Percentiles rank a stretch among this genome's conserved stretches.
Conservation (phyloP, 2,329 filamentous ascomycete species). For the Sordariomycetes sp. region DNA sequence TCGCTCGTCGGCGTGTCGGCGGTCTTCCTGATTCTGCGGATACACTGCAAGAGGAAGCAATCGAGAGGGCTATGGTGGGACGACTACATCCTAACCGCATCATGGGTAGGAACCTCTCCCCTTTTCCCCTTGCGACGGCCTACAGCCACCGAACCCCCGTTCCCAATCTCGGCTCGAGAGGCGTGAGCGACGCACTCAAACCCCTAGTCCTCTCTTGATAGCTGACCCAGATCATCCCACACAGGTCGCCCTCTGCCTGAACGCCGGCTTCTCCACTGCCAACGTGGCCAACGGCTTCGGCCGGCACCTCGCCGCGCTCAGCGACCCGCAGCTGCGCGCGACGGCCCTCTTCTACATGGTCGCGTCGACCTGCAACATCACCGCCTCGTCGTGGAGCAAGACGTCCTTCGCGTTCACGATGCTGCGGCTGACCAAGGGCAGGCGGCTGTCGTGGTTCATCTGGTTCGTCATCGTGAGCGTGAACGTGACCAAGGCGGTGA, state of each 20-base stretch:
- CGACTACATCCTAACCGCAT: constrained; percentile 13
- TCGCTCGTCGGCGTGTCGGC: neutral
- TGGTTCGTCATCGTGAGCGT: constrained; percentile 21
- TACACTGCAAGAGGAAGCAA: constrained; percentile 14
- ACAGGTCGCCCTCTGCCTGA: too few relatives aligned
- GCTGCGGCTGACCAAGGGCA: constrained; percentile 15
- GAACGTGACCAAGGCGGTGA: constrained; percentile 12
- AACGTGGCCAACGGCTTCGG: too few relatives aligned
- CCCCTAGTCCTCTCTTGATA: too few relatives aligned
- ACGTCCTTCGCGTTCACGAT: constrained; percentile 26
- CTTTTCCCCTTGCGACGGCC: neutral
- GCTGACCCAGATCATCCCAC: too few relatives aligned
- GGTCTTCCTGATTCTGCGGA: constrained; percentile 9
- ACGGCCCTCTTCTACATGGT: too few relatives aligned
- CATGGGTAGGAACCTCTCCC: constrained; percentile 13
- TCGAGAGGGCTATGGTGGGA: constrained; percentile 16
- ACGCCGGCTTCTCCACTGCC: too few relatives aligned
- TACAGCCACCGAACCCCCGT: too few relatives aligned
- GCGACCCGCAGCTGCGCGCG: too few relatives aligned
- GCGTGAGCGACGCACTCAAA: neutral
- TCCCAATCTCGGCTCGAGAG: neutral
- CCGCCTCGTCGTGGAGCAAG: constrained; percentile 23
- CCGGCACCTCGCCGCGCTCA: too few relatives aligned
- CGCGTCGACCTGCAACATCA: constrained; percentile 8
- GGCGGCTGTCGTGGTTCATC: constrained; percentile 15